phyloP scores from a whole-genome alignment of 176 grass and related monocot genomes.

The Bothriochloa decipiens region DNA sequence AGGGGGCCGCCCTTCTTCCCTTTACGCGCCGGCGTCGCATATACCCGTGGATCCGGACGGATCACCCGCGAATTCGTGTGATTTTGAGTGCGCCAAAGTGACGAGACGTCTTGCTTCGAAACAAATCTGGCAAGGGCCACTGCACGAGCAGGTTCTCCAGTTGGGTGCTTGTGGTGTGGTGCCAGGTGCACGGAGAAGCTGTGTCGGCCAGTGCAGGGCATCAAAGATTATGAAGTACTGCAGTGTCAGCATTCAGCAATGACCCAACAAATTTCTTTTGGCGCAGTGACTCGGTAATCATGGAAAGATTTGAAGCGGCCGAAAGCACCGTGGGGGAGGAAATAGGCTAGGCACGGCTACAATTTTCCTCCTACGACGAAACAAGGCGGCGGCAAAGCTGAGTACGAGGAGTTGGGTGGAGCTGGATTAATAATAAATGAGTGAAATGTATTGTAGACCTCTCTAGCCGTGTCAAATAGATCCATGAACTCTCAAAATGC shows the following conservation, averaged over 20 bases:
- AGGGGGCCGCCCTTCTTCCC: background rate
- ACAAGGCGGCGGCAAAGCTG: too few relatives aligned
- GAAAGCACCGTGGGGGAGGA: background rate
- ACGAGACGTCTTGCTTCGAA: background rate
- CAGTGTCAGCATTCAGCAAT: background rate
- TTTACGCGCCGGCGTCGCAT: background rate
- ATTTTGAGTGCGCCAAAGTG: background rate
- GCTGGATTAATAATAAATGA: too few relatives aligned
- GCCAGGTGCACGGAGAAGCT: background rate
- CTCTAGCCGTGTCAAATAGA: too few relatives aligned
- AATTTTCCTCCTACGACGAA: too few relatives aligned
- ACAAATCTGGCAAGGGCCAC: constrained; percentile 1
- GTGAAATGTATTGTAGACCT: too few relatives aligned
- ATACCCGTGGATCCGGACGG: background rate
- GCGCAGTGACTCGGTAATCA: background rate
- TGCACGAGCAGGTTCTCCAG: background rate
- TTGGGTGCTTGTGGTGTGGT: background rate
- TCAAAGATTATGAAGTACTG: background rate
- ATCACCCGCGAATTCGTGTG: background rate
- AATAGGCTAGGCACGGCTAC: background rate
- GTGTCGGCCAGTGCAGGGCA: background rate
- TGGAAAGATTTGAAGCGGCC: constrained; percentile 20
- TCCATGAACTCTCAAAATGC: too few relatives aligned
- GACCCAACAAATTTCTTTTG: background rate
- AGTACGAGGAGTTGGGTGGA: too few relatives aligned